These are phyloP conservation scores for Pseudonitzschia pungens DNA, from an alignment of 108 stramenopile genomes.

Conservation along the genomic window DNA sequence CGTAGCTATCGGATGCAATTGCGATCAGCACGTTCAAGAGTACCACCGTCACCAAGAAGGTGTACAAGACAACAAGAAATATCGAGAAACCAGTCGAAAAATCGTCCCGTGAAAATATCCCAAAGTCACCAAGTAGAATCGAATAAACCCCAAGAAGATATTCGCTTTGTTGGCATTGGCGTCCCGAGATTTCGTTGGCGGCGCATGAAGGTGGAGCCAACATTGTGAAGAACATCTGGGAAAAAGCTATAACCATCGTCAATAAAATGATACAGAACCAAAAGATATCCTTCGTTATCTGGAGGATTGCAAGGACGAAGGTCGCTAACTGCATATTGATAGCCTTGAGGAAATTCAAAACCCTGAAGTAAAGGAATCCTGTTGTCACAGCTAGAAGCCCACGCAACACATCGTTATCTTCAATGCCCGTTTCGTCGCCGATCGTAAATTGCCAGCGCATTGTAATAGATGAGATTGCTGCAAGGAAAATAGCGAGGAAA, in stretches of 20 bases:
- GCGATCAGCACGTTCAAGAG: constrained; percentile 74
- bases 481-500: constrained; percentile 41
- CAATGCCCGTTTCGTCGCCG: constrained; percentile 25
- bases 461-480: constrained; percentile 37
- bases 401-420: constrained; percentile 31
- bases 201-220: constrained; percentile 42
- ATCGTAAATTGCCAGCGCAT: constrained; percentile 38
- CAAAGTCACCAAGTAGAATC: constrained; percentile 55
- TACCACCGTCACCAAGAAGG: constrained; percentile 55
- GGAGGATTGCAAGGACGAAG: constrained; percentile 50
- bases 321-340: constrained; percentile 64
- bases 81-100: constrained; percentile 44
- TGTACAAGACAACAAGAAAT: constrained; percentile 41
- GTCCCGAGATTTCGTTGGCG: not conserved
- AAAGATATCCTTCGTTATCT: constrained; percentile 61
- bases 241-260: constrained; percentile 48
- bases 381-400: constrained; percentile 52
- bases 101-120: constrained; percentile 36
- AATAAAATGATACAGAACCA: constrained; percentile 63
- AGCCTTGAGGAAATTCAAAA: constrained; percentile 54
- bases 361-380: constrained; percentile 53
- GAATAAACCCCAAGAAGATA: constrained; percentile 54
- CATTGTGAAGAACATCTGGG: constrained; percentile 29
- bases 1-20: constrained; percentile 73
- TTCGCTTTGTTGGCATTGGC: constrained; percentile 47